Evolutionary conservation across 2,329 filamentous ascomycete genomes (phyloP).

Genomic region (Colletotrichum godetiae): DNA sequence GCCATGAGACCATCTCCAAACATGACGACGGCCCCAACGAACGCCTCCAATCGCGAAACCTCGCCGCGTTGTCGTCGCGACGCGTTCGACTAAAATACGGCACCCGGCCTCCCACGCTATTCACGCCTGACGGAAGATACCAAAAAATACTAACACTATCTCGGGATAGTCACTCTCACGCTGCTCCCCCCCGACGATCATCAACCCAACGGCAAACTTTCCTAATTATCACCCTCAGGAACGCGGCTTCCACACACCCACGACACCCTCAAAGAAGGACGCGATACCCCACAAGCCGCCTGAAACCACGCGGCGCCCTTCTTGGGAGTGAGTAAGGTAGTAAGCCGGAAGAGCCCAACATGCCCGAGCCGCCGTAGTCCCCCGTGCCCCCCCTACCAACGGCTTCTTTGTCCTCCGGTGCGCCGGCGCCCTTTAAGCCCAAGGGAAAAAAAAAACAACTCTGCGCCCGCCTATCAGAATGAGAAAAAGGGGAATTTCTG

Average conservation of each 20-base stretch:
- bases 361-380: neutral
- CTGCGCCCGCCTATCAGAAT: neutral
- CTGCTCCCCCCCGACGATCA: neutral
- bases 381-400: neutral
- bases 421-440: neutral
- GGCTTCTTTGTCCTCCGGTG: conserved; percentile 1
- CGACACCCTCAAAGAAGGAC: neutral
- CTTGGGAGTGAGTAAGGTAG: neutral
- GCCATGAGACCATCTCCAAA: neutral
- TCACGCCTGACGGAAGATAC: neutral
- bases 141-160: neutral
- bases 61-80: neutral
- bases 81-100: neutral
- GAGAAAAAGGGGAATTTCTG: neutral
- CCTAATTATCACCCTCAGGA: neutral
- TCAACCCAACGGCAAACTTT: neutral
- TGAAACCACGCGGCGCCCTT: conserved; percentile 24
- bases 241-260: neutral
- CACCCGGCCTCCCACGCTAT: too few relatives aligned
- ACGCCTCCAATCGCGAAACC: neutral
- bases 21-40: neutral
- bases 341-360: neutral
- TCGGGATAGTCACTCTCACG: too few relatives aligned
- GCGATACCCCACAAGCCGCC: neutral
- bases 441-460: neutral